These are phyloP conservation scores for Podospora australis DNA, from an alignment of 495 filamentous ascomycete species.

Conservation along the genomic window DNA sequence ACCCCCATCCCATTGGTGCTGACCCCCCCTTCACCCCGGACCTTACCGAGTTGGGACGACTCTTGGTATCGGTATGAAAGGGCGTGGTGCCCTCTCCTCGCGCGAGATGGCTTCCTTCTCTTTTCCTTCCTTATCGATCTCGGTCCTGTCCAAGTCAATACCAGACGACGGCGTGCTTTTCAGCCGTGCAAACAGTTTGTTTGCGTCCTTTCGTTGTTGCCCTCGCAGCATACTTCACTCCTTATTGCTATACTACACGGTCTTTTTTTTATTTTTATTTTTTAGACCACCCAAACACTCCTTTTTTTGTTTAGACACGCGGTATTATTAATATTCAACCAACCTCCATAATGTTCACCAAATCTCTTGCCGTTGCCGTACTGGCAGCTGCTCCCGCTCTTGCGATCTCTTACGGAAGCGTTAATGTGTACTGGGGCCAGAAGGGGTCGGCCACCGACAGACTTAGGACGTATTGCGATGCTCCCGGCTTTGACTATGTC, in stretches of 20 bases:
- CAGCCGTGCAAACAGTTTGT: constrained; percentile 37
- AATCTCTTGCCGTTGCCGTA: constrained; percentile 28
- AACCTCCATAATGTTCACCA: constrained; percentile 29
- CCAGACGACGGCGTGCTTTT: constrained; percentile 31
- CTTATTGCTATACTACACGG: constrained; percentile 1
- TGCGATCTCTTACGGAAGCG: constrained; percentile 19
- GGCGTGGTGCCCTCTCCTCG: constrained; percentile 10
- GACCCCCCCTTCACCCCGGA: not conserved
- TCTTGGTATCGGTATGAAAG: constrained; percentile 14
- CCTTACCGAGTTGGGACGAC: not conserved
- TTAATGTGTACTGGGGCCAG: constrained; percentile 37
- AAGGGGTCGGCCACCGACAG: constrained; percentile 14
- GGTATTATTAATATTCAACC: constrained; percentile 18
- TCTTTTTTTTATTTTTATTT: no score
- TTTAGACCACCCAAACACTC: constrained; percentile 3
- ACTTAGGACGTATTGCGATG: constrained; percentile 27
- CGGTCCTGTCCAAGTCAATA: constrained; percentile 26
- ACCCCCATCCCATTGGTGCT: not conserved
- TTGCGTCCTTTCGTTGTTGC: constrained; percentile 44
- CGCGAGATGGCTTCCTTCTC: constrained; percentile 8
- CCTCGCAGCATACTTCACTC: constrained; percentile 12
- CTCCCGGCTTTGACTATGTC: constrained; percentile 32
- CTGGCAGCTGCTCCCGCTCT: constrained; percentile 25
- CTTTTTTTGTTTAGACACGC: constrained; percentile 13
- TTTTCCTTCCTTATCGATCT: constrained; percentile 14